phyloP scores from a whole-genome alignment of 2,329 filamentous ascomycete species.

The Cylindrodendrum hubeiense region DNA sequence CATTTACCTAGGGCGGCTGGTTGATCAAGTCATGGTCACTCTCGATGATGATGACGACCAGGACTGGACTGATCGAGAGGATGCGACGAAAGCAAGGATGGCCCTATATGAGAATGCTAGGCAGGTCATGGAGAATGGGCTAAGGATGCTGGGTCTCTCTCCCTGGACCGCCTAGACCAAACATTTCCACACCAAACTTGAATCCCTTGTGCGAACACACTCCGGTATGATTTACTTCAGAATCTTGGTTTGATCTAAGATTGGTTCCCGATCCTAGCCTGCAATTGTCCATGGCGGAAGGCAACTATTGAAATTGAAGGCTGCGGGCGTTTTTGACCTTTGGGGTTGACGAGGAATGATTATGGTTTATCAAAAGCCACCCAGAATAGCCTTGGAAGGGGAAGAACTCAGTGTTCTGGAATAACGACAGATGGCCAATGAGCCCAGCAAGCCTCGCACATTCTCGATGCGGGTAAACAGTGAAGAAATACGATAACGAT shows the following conservation, averaged over 20 bases:
- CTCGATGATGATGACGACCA: conserved; percentile 66
- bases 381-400: conserved; percentile 1
- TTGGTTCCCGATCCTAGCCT: neutral
- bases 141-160: conserved; percentile 54
- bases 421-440: neutral
- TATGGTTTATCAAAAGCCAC: neutral
- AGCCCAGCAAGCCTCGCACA: neutral
- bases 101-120: conserved; percentile 65
- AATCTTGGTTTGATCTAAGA: neutral
- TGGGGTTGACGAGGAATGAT: neutral
- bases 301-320: neutral
- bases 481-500: neutral
- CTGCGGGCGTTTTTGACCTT: neutral
- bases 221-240: neutral
- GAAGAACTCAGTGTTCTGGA: conserved; percentile 2
- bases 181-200: neutral
- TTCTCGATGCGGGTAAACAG: neutral
- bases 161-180: conserved; percentile 23
- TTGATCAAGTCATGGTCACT: conserved; percentile 28
- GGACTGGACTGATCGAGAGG: conserved; percentile 54
- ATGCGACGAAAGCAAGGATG: conserved; percentile 67
- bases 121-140: conserved; percentile 45
- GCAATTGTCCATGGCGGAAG: neutral
- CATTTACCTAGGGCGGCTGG: conserved; percentile 62
- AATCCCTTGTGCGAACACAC: neutral